Conservation (phyloP, 2,329 filamentous ascomycete species). For the Aspergillus alliaceus region DNA sequence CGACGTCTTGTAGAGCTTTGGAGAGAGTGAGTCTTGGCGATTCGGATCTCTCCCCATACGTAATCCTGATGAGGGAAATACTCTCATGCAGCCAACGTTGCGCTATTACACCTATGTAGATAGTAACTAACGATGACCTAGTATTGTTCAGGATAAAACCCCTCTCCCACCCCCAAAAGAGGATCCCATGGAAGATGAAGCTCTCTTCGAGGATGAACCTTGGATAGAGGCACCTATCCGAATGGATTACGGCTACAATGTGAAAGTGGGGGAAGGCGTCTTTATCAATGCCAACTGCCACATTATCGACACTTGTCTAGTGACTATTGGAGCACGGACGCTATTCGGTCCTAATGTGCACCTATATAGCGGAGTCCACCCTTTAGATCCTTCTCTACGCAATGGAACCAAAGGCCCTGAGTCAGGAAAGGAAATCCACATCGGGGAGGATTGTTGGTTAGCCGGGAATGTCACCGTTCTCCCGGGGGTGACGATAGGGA, state of each 20-base stretch:
- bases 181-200: conserved; percentile 64
- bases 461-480: conserved; percentile 70
- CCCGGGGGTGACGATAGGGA: conserved; percentile 75
- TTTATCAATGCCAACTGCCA: conserved; percentile 76
- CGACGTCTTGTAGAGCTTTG: conserved; percentile 66
- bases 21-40: conserved; percentile 65
- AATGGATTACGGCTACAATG: conserved; percentile 76
- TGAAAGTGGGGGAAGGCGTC: conserved; percentile 68
- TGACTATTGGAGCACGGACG: conserved; percentile 74
- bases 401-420: conserved; percentile 77
- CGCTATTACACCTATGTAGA: neutral
- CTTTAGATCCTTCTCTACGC: conserved; percentile 70
- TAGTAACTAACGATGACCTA: conserved; percentile 31
- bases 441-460: conserved; percentile 81
- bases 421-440: conserved; percentile 67
- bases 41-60: too few relatives aligned
- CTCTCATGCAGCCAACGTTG: too few relatives aligned
- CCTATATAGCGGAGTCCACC: conserved; percentile 74
- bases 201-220: conserved; percentile 62
- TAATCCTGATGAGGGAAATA: too few relatives aligned
- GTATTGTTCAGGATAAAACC: conserved; percentile 61
- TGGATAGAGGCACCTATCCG: conserved; percentile 70
- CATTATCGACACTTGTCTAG: conserved; percentile 73
- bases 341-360: conserved; percentile 76
- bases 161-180: conserved; percentile 62